Percentiles rank a stretch among this genome's conserved stretches.
Evolutionary conservation across 371 early-diverging fungal genomes (phyloP).

Genomic region (Saksenaea oblongispora): DNA sequence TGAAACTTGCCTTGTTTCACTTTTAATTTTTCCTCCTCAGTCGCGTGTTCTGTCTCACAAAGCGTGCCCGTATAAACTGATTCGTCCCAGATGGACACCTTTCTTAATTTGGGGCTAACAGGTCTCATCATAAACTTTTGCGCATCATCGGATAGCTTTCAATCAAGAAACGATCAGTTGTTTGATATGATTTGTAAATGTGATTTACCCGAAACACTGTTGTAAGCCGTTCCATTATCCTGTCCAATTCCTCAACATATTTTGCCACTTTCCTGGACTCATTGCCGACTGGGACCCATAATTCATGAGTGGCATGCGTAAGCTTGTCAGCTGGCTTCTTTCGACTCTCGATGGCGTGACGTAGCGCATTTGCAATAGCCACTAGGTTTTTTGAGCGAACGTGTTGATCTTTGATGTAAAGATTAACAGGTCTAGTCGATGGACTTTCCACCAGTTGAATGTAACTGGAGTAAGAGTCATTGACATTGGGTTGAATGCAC

Average conservation of each 20-base stretch:
- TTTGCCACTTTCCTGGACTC: not conserved
- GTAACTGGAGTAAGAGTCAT: not conserved
- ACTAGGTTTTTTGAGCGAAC: not conserved
- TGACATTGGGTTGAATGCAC: not conserved
- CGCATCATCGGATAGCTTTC: not conserved
- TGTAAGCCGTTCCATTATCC: constrained; percentile 5
- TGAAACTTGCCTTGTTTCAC: constrained; percentile 16
- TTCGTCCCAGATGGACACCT: not conserved
- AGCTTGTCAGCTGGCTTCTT: not conserved
- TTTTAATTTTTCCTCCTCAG: constrained; percentile 13
- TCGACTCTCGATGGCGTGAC: not conserved
- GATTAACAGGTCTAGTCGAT: not conserved
- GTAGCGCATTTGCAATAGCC: not conserved
- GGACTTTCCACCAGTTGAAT: not conserved
- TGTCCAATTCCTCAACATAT: constrained; percentile 10
- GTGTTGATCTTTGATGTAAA: not conserved
- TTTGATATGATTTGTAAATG: not conserved
- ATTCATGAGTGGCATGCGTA: constrained; percentile 1
- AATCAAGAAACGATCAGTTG: not conserved
- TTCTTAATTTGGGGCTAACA: not conserved
- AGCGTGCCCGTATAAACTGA: not conserved
- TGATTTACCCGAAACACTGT: constrained; percentile 16
- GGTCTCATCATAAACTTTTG: not conserved
- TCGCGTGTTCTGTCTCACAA: constrained; percentile 3
- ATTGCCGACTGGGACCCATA: constrained; percentile 8